Conservation (phyloP, 75 land plant genomes). For the Pinus albicaulis region DNA sequence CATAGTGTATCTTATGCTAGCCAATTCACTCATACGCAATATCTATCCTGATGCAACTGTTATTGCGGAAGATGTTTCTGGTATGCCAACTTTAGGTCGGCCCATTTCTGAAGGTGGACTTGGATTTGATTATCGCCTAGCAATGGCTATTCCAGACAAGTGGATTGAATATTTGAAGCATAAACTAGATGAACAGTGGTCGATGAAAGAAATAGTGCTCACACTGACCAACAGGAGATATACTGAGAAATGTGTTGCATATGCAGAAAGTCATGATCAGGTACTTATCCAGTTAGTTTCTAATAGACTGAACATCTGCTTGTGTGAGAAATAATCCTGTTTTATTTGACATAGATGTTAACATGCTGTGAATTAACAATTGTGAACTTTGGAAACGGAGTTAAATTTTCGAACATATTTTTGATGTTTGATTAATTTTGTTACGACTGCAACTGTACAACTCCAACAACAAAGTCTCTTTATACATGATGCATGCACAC, state of each 20-base stretch:
- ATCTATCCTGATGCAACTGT: conserved; percentile 86
- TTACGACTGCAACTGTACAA: neutral
- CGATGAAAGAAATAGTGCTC: conserved; percentile 78
- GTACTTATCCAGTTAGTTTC: conserved; percentile 29
- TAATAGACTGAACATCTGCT: neutral
- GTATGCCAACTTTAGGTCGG: conserved; percentile 89
- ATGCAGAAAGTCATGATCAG: conserved; percentile 99
- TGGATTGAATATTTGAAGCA: conserved; percentile 67
- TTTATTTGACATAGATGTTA: neutral
- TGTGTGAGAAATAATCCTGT: neutral
- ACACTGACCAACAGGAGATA: conserved; percentile 84
- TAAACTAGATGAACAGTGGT: conserved; percentile 73
- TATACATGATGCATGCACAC: no score
- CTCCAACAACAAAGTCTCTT: no score
- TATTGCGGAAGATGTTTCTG: conserved; percentile 98
- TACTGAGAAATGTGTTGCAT: conserved; percentile 87
- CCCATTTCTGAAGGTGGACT: conserved; percentile 88
- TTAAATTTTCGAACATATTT: neutral
- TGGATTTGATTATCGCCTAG: conserved; percentile 93
- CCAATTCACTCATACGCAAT: conserved; percentile 73
- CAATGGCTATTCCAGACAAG: conserved; percentile 95
- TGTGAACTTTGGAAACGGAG: neutral
- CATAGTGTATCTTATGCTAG: conserved; percentile 88
- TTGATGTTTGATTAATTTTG: neutral
- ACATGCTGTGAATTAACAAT: neutral